phyloP scores from a whole-genome alignment of 192 early-diverging fungal genomes.

The Piromyces finnis region DNA sequence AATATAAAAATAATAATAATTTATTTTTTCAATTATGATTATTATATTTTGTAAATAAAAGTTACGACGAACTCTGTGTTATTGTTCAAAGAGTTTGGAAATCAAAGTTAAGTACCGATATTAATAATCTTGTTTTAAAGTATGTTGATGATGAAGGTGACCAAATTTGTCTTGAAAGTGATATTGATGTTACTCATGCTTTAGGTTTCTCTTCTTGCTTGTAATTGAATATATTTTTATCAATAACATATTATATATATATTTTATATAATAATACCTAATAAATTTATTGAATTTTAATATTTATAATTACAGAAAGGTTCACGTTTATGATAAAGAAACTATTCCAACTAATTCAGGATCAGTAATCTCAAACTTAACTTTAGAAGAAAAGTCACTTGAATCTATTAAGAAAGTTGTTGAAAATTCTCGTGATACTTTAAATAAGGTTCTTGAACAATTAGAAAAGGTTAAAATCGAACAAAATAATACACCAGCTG shows the following conservation, averaged over 20 bases:
- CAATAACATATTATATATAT: too few species aligned
- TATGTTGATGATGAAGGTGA: neutral
- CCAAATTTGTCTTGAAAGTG: neutral
- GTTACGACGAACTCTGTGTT: neutral
- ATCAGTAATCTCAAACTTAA: neutral
- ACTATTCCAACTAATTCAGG: neutral
- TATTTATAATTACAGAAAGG: neutral
- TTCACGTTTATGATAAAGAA: neutral
- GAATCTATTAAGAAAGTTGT: neutral
- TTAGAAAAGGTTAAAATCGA: neutral
- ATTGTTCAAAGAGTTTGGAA: neutral
- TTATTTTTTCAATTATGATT: too few species aligned
- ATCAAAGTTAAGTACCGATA: neutral
- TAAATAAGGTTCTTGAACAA: neutral
- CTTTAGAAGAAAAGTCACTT: neutral
- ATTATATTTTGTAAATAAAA: neutral
- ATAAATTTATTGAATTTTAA: too few species aligned
- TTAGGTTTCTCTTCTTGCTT: neutral
- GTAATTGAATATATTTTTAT: neutral
- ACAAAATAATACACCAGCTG: neutral
- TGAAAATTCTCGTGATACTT: neutral
- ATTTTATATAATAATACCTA: too few species aligned
- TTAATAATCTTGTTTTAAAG: neutral
- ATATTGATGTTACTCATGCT: neutral
- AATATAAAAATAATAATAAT: too few species aligned